A percentile compares a stretch with the other conserved stretches of the same genome.
Conservation (phyloP, 2,329 filamentous ascomycete genomes). For the Xylaria sp. region DNA sequence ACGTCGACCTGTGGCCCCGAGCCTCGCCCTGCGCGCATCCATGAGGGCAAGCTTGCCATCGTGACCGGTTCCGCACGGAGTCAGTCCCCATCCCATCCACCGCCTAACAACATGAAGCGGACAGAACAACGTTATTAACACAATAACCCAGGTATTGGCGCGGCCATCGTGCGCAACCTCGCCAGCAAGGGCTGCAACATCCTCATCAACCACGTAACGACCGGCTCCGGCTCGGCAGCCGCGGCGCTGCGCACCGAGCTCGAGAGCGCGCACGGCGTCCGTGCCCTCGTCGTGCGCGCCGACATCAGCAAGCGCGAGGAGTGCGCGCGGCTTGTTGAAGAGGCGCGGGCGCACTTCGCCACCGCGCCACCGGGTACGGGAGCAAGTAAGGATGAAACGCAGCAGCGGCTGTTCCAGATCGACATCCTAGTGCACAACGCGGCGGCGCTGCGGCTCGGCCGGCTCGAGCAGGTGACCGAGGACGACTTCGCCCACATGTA, state of each 20-base stretch:
- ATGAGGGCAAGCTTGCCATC: constrained; percentile 53
- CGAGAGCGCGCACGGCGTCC: constrained; percentile 48
- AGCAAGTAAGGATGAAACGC: too few relatives aligned
- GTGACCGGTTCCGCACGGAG: constrained; percentile 56
- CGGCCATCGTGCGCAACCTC: constrained; percentile 59
- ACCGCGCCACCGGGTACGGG: too few relatives aligned
- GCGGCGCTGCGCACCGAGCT: constrained; percentile 51
- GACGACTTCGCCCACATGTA: constrained; percentile 59
- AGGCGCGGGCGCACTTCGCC: constrained; percentile 48
- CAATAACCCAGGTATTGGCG: constrained; percentile 60
- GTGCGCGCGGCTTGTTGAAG: constrained; percentile 55
- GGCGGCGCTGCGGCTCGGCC: constrained; percentile 51
- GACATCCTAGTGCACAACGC: constrained; percentile 64
- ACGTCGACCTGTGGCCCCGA: neutral
- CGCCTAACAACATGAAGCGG: constrained; percentile 8
- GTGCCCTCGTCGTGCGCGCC: constrained; percentile 61
- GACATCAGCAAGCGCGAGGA: constrained; percentile 62
- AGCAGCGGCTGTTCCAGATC: constrained; percentile 55
- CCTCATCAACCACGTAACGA: constrained; percentile 62
- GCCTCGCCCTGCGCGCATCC: constrained; percentile 14
- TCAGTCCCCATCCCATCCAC: constrained; percentile 32
- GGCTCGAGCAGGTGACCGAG: constrained; percentile 48
- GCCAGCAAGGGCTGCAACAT: constrained; percentile 63
- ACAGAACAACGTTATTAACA: constrained; percentile 1
- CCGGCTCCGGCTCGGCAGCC: constrained; percentile 53